Conservation (phyloP, 1,284 basidiomycete species). For the Fistulinella cinereoalba region DNA sequence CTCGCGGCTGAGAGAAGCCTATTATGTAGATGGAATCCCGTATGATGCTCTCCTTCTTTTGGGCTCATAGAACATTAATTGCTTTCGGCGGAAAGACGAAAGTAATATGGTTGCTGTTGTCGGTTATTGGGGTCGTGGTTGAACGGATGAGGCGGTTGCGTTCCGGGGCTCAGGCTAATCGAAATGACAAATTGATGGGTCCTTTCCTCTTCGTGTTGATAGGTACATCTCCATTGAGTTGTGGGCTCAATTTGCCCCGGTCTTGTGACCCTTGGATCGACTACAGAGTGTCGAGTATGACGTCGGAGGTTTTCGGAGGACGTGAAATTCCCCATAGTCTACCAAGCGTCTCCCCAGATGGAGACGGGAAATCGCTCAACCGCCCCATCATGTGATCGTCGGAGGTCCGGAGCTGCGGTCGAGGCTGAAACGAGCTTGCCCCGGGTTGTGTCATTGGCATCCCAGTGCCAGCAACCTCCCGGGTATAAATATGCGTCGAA, state of each 20-base stretch:
- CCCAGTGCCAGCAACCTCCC: neutral
- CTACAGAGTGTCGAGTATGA: too few species aligned
- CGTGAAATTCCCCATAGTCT: too few species aligned
- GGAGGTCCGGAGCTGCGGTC: too few species aligned
- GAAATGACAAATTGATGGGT: slow-evolving; percentile 1
- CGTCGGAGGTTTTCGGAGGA: too few species aligned
- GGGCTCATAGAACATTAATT: slow-evolving; percentile 19
- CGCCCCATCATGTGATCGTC: neutral
- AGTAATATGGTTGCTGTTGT: neutral
- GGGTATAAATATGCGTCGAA: slow-evolving; percentile 19
- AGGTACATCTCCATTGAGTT: neutral
- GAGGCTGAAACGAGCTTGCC: too few species aligned
- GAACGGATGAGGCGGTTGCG: too few species aligned
- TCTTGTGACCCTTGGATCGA: too few species aligned
- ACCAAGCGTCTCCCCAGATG: too few species aligned
- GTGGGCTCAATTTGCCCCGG: neutral
- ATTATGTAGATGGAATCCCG: slow-evolving; percentile 36
- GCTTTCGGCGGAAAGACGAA: neutral
- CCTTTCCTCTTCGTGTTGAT: too few species aligned
- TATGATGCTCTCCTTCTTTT: slow-evolving; percentile 30
- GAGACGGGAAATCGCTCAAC: neutral
- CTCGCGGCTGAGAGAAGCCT: slow-evolving; percentile 44
- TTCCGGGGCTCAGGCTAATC: too few species aligned
- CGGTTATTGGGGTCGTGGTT: too few species aligned
- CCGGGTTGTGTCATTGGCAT: too few species aligned